Base-by-base conservation (phyloP, 306 rosid species). In the Macrotyloma uniflorum region DNA sequence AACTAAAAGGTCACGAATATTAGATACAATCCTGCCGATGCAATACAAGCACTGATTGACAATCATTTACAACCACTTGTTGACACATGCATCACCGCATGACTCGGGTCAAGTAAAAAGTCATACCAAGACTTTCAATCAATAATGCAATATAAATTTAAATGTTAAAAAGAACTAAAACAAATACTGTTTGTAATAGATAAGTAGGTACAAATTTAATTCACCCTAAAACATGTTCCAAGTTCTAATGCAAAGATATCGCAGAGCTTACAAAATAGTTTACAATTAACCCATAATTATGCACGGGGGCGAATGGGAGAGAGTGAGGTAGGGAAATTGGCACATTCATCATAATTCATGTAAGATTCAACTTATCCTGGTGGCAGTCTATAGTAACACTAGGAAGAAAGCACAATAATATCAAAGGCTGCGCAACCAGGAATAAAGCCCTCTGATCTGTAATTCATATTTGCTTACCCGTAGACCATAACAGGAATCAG, bases 401-500 rank as follows among this genome's bases (percentile, higher is more conserved):
- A 35, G 54, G 45, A 42, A 16, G 38, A 72, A 78, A 70, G 24
- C 53, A 33, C 45, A 50, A 26, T 19, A 61, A 57, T 18, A 46
- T 30, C 12, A 22, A 76, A 46, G 67, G 49, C 28, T 20, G 45
- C 40, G 53, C 19, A n/a, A 18, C 13, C 8, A 8, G 32, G 53
- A 18, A 63, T 54, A 7, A 58, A 78, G 43, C 69, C 35, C 16
- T 36, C 50, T 70, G 40, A 22, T 38, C 57, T 8, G 77, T 55
- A 65, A 79, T 54, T 47, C 49, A 6, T 40, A 74, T 61, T 53
- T 78, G 63, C 96, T 87, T 77, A 96, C 99, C 99, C 99, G 5
- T 96, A 96, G 50, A 96, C 98, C 99, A 96, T 96, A 51, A 96
- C 98, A 70, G 99, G 99, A 81, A 96, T 96, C 88, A 96, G 76